phyloP scores from a whole-genome alignment of 495 filamentous ascomycete species.

The Aspergillus ostianus region DNA sequence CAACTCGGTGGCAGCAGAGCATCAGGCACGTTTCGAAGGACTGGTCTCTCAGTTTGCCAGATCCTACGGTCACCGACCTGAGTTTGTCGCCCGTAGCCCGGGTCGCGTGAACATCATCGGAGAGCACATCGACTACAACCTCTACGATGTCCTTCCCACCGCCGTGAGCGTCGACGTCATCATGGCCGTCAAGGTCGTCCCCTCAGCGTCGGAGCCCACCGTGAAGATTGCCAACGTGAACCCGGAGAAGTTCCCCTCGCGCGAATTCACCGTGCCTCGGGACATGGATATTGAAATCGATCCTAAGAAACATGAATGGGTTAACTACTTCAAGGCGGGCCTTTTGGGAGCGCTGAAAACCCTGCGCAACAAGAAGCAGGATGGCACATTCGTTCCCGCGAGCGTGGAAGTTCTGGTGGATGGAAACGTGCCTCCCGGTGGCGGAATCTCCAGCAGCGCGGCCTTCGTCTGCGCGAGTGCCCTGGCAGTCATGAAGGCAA shows the following conservation, averaged over 20 bases:
- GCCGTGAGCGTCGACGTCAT: conserved; percentile 88
- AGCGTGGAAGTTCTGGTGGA: conserved; percentile 89
- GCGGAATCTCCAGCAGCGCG: conserved; percentile 88
- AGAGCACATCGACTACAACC: conserved; percentile 98
- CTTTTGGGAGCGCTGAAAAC: conserved; percentile 77
- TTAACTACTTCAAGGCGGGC: conserved; percentile 97
- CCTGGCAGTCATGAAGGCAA: conserved; percentile 82
- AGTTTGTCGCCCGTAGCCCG: conserved; percentile 86
- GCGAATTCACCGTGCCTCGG: conserved; percentile 70
- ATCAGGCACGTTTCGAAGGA: conserved; percentile 62
- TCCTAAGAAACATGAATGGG: conserved; percentile 84
- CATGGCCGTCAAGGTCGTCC: conserved; percentile 71
- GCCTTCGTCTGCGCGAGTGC: conserved; percentile 92
- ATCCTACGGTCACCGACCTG: conserved; percentile 65
- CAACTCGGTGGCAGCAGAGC: conserved; percentile 33
- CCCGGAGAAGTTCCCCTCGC: conserved; percentile 68
- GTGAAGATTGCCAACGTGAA: conserved; percentile 78
- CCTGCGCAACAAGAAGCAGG: conserved; percentile 62
- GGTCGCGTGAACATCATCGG: conserved; percentile 98
- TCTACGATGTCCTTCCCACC: conserved; percentile 95
- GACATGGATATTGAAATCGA: conserved; percentile 76
- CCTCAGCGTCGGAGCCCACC: conserved; percentile 38
- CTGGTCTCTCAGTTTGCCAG: conserved; percentile 71
- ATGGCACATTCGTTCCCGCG: conserved; percentile 55
- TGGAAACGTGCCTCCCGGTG: conserved; percentile 87